Conservation (phyloP, 163 green algal species). For the Trebouxiophyceae sp. region DNA sequence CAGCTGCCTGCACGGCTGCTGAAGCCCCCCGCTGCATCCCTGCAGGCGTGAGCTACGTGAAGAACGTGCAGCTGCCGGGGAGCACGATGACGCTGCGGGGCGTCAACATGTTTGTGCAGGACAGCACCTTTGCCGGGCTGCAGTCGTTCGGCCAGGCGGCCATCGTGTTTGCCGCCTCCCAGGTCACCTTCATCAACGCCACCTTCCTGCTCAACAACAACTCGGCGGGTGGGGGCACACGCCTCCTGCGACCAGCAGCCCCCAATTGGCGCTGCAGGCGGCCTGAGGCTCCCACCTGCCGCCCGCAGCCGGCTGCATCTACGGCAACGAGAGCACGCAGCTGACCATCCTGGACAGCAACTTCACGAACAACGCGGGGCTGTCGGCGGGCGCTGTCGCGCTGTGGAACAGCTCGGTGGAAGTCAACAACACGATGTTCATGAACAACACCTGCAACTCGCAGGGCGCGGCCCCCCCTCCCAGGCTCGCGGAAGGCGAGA, state of each 20-base stretch:
- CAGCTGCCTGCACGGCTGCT: too few relatives aligned
- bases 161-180: constrained; percentile 5
- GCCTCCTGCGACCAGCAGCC: constrained; percentile 8
- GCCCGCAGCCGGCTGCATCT: constrained; percentile 6
- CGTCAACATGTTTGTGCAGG: constrained; percentile 1
- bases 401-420: constrained; percentile 11
- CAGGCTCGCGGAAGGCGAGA: too few relatives aligned
- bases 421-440: constrained; percentile 14
- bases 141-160: constrained; percentile 5
- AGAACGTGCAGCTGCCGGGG: constrained; percentile 13
- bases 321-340: constrained; percentile 9
- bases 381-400: constrained; percentile 3
- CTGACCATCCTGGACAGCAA: constrained; percentile 13
- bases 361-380: constrained; percentile 8
- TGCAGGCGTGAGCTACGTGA: constrained; percentile 11
- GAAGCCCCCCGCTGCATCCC: too few relatives aligned
- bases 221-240: constrained; percentile 31
- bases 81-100: constrained; percentile 5
- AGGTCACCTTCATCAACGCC: constrained; percentile 13
- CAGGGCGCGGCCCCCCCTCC: not conserved
- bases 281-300: not conserved
- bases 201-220: constrained; percentile 25
- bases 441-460: constrained; percentile 1
- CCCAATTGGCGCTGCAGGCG: not conserved
- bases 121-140: constrained; percentile 10